phyloP scores from a whole-genome alignment of 2,329 filamentous ascomycete species.

The Chalaropsis thielavioides region DNA sequence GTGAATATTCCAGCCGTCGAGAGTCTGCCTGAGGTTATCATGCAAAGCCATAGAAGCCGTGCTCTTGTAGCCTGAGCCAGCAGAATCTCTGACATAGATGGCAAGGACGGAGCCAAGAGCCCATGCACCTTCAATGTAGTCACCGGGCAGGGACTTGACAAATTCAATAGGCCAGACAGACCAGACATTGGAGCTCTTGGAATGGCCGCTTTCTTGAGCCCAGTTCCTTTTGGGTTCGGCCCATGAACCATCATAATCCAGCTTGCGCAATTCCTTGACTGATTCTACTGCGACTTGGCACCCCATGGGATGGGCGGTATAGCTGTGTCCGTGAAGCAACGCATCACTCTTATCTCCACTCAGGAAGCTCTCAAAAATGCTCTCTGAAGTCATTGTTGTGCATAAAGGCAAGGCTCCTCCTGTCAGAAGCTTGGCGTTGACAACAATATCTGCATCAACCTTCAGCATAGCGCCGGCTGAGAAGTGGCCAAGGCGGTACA shows the following conservation, averaged over 20 bases:
- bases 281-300: constrained; percentile 63
- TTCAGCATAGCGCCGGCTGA: constrained; percentile 55
- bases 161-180: constrained; percentile 55
- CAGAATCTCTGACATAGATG: constrained; percentile 36
- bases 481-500: constrained; percentile 66
- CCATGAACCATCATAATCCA: constrained; percentile 46
- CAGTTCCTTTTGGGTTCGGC: constrained; percentile 38
- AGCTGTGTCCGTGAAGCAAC: constrained; percentile 70
- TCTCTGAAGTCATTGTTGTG: constrained; percentile 58
- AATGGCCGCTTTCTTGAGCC: background rate
- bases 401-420: constrained; percentile 67
- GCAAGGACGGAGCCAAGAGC: constrained; percentile 62
- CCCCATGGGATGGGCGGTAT: constrained; percentile 70
- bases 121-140: constrained; percentile 49
- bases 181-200: constrained; percentile 33
- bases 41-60: constrained; percentile 33
- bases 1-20: constrained; percentile 35
- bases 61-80: constrained; percentile 34
- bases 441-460: constrained; percentile 56
- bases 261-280: constrained; percentile 41
- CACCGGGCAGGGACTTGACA: constrained; percentile 41
- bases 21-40: constrained; percentile 22
- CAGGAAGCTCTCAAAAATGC: constrained; percentile 57
- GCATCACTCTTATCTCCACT: constrained; percentile 64
- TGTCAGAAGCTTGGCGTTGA: constrained; percentile 73